phyloP scores from a whole-genome alignment of 805 yeast species.

The Wickerhamiella australiensis region DNA sequence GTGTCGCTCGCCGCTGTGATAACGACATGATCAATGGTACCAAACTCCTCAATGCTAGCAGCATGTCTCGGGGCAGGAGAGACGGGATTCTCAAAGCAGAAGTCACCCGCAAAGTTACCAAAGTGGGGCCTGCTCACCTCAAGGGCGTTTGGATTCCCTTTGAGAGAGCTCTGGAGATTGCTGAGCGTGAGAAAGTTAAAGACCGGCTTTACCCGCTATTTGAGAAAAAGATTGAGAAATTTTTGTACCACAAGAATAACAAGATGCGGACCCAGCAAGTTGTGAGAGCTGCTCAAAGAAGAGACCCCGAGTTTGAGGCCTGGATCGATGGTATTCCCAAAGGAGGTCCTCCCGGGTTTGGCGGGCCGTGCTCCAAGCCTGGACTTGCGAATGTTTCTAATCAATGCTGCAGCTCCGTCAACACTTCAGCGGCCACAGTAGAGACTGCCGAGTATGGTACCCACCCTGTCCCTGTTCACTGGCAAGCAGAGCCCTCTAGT shows the following conservation, averaged over 20 bases:
- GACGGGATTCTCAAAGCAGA: constrained; percentile 24
- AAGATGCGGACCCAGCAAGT: constrained; percentile 28
- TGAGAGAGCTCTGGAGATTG: constrained; percentile 21
- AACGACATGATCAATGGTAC: constrained; percentile 26
- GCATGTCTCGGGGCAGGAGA: constrained; percentile 21
- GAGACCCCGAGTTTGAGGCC: constrained; percentile 17
- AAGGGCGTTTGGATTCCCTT: constrained; percentile 25
- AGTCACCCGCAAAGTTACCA: constrained; percentile 19
- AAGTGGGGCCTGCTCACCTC: constrained; percentile 20
- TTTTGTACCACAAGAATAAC: constrained; percentile 29
- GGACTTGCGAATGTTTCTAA: no score
- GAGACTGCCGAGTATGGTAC: no score
- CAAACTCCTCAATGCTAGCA: constrained; percentile 20
- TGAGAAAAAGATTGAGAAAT: constrained; percentile 18
- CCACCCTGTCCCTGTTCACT: no score
- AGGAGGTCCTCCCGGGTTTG: no score
- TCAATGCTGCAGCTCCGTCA: no score
- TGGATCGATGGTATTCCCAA: constrained; percentile 20
- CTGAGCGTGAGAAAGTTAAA: constrained; percentile 15
- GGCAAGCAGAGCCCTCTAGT: no score
- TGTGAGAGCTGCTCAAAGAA: constrained; percentile 26
- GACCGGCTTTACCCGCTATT: constrained; percentile 20
- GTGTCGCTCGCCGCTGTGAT: constrained; percentile 21
- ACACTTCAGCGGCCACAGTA: no score
- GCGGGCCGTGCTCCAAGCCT: no score